Base-by-base conservation (phyloP, 176 grass and related monocot species). In the Triticum timopheevii region DNA sequence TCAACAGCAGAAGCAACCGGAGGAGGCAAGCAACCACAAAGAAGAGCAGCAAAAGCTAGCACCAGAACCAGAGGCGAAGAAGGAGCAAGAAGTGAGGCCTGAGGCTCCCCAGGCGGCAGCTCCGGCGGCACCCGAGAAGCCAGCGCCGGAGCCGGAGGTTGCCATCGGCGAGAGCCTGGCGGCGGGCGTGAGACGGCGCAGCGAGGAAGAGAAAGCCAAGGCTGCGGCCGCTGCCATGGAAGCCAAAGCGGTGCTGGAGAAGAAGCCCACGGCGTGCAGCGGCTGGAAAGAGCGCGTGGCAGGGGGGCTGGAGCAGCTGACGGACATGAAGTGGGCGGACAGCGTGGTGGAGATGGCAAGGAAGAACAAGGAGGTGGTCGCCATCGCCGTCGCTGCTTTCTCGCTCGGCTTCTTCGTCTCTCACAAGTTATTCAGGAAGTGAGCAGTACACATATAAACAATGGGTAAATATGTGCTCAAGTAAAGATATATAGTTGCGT, bases 311-410 rank as follows among this genome's bases (percentile, higher is more conserved):
- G 61, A 77, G 1, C 47, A 74, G 50, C 47, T 90, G 4, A 16
- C 28, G 0, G 64, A 20, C 5, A 45, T 79, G 38, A 67, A 82
- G 39, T 90, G 88, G 88, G 88, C 78, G 20, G 78, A 90, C 12
- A 72, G 38, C 1, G 16, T 82, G 22, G 22, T 82, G 38, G 72
- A 90, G 10, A 54, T 17, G 38, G 83, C 75, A 11, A 82, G 39
- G 83, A 86, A 38, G 38, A 86, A 90, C 88, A 90, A 38, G 80
- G 84, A 87, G 38, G 74, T 86, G 27, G 86, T 94, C n/a, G 76
- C 69, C 22, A 31, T 5, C 3, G 71, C 71, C 49, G 15, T 54
- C 63, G 88, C 78, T 35, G 83, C 78, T 50, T 82, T 90, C 88
- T 90, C 88, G 0, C 13, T 90, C 22, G 88, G 88, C n/a, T 42